phyloP scores from a whole-genome alignment of 306 rosid species.

The Rosa chinensis region DNA sequence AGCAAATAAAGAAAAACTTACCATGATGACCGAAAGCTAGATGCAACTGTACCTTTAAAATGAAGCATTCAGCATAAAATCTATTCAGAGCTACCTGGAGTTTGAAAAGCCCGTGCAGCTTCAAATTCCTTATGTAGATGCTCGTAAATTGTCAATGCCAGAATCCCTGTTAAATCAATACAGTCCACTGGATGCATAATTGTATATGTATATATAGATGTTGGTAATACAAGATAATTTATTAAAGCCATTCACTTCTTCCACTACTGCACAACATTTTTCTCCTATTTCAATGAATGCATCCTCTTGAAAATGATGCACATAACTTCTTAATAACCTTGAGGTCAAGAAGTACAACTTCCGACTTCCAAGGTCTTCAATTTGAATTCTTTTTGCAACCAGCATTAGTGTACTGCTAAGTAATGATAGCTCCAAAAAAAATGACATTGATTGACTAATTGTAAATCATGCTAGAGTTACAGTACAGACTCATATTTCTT shows the following conservation, averaged over 20 bases:
- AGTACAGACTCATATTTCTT: too few species aligned
- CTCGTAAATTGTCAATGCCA: constrained; percentile 72
- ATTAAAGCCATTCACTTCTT: background rate
- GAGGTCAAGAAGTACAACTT: background rate
- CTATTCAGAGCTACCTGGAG: constrained; percentile 50
- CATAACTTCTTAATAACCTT: background rate
- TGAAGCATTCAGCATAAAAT: background rate
- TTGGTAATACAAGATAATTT: background rate
- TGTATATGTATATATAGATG: background rate
- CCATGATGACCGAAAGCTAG: background rate
- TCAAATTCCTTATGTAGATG: constrained; percentile 84
- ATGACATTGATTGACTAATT: too few species aligned
- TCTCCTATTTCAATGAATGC: background rate
- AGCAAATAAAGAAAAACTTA: background rate
- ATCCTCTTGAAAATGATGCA: background rate
- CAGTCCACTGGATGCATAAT: background rate
- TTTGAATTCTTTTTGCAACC: background rate
- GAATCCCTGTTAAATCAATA: constrained; percentile 62
- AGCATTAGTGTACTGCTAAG: too few species aligned
- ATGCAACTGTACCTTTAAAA: background rate
- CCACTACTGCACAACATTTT: too few species aligned
- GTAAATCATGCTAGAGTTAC: too few species aligned
- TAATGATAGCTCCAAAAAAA: too few species aligned
- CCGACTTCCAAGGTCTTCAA: background rate
- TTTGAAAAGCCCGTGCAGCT: constrained; percentile 78